phyloP scores from a whole-genome alignment of 495 filamentous ascomycete species.

The Sporormia fimetaria region DNA sequence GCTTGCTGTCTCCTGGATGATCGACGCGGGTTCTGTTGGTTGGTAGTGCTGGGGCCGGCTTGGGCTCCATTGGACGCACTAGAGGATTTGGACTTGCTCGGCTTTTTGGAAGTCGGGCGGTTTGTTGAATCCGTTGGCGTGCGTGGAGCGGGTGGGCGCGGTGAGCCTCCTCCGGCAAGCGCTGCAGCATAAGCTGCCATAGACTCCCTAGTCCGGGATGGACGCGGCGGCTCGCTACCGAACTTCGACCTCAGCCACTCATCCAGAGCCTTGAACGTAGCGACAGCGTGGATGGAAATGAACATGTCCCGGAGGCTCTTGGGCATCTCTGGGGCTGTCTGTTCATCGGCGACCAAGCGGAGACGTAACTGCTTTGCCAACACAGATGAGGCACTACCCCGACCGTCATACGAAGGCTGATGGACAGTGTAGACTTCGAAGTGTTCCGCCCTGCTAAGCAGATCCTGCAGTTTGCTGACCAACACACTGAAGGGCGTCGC shows the following conservation, averaged over 20 bases:
- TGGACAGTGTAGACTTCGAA: conserved; percentile 96
- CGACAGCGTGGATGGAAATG: conserved; percentile 97
- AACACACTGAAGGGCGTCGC: conserved; percentile 82
- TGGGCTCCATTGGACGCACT: conserved; percentile 24
- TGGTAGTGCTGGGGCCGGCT: conserved; percentile 34
- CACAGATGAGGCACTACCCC: conserved; percentile 90
- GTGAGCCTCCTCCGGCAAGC: conserved; percentile 35
- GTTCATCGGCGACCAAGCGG: conserved; percentile 80
- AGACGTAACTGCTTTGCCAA: conserved; percentile 90
- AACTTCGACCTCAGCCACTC: conserved; percentile 93
- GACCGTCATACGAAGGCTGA: conserved; percentile 82
- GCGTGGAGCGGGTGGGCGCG: conserved; percentile 15
- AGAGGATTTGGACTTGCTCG: conserved; percentile 15
- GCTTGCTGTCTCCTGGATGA: conserved; percentile 38
- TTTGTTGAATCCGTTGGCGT: conserved; percentile 20
- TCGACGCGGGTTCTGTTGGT: conserved; percentile 34
- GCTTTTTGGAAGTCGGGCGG: conserved; percentile 11
- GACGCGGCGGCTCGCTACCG: conserved; percentile 66
- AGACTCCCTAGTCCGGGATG: conserved; percentile 55
- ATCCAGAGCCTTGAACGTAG: conserved; percentile 92
- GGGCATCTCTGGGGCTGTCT: conserved; percentile 75
- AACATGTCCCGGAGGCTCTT: conserved; percentile 79
- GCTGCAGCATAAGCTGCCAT: conserved; percentile 74
- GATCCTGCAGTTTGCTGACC: conserved; percentile 87
- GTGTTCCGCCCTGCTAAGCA: conserved; percentile 91